Evolutionary conservation across 169 alveolate species (phyloP).

Genomic region (Eimeria tenella): DNA sequence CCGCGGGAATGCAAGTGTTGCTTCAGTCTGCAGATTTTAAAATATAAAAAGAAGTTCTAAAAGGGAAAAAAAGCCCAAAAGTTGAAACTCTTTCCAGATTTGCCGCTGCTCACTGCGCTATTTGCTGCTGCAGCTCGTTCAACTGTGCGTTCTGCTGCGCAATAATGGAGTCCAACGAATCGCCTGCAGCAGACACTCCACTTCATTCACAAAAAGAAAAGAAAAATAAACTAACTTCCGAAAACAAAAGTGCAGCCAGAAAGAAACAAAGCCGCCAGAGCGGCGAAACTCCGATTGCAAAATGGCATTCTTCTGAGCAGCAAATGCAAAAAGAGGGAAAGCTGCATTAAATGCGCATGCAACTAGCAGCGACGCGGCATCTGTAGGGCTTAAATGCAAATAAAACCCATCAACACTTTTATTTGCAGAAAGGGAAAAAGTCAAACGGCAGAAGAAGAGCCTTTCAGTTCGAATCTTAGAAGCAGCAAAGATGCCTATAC

Average conservation of each 20-base stretch:
- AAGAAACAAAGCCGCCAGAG: no score
- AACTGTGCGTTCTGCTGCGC: constrained; percentile 45
- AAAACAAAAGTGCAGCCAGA: neutral
- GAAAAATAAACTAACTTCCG: neutral
- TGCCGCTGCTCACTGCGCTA: neutral
- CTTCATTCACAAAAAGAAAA: neutral
- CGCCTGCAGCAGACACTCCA: neutral
- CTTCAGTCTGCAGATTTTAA: neutral
- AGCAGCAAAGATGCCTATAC: no score
- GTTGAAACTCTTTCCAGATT: no score
- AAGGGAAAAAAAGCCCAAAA: neutral
- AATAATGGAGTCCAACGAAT: neutral
- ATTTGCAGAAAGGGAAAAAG: neutral
- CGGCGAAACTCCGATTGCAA: no score
- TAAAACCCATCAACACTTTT: neutral
- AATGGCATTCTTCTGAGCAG: no score
- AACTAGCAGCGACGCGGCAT: neutral
- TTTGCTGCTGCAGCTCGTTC: constrained; percentile 26
- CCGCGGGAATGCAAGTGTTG: constrained; percentile 18
- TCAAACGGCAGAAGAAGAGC: no score
- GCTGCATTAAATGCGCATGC: neutral
- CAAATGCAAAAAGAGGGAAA: neutral
- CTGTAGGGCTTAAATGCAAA: no score
- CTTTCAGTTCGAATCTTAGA: no score
- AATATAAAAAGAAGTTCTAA: neutral